Evolutionary conservation across 176 grass and related monocot genomes (phyloP), one percentile per base, ranked within the genome.

Genomic region (Rhynchospora pubera): DNA sequence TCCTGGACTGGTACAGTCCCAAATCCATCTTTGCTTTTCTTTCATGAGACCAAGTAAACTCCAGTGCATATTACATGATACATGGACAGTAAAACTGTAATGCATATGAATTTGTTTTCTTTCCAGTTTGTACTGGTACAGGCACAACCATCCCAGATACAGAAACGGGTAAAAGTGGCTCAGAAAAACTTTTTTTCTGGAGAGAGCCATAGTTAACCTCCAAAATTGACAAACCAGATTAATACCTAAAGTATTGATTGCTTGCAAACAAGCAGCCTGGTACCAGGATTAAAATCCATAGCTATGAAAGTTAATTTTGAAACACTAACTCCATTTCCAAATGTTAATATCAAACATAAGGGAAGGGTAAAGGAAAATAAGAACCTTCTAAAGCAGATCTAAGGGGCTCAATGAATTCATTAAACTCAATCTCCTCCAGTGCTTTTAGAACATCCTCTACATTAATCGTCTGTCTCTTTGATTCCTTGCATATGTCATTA

Each of bases 401-500:
- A 47, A 98, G 87, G 65, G 92, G 89, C 28, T 93, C 92, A 6
- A 91, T 84, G 32, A 98, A 98, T 81, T 98, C 92, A 6, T 87
- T 47, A 79, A 94, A 98, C 9, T 98, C 95, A 13, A 98, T 98
- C 5, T 98, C 92, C 44, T 98, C 95, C 9, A 98, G 85, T 9
- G 95, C 95, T 39, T 88, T 97, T 51, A 97, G 87, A 28, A 97
- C 90, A 19, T 97, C 95, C 12, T 88, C 95, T 15, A 87, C 95
- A 23, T 90, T 94, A 51, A 98, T 90, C 13, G 92, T 98, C 56
- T 98, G 95, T 80, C 95, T 91, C 81, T 93, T 93, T 9, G 90
- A 89, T 79, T 98, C 95, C 79, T 91, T 94, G 95, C 92, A 98
- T 77, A 98, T 84, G 64, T 98, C 95, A 34, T 94, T 98, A 14